Evolutionary conservation across 805 yeast species (phyloP).

Genomic region (Candida sphagnicola): DNA sequence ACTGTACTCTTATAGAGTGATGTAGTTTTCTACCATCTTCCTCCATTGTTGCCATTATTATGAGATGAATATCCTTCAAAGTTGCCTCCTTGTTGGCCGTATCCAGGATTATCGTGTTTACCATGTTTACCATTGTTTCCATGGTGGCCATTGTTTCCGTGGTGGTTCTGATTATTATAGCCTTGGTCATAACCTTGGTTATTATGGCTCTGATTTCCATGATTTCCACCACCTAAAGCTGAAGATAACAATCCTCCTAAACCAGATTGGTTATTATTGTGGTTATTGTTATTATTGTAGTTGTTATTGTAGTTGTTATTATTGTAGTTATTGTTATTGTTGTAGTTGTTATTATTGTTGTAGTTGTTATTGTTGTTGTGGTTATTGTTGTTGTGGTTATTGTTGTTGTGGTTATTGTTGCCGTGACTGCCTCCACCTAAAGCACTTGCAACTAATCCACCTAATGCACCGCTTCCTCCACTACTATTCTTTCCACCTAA

Average conservation of each 20-base stretch:
- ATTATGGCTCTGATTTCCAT: conserved; percentile 3
- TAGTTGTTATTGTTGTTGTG: background rate
- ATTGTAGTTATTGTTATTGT: background rate
- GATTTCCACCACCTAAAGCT: conserved; percentile 11
- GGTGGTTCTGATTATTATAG: background rate
- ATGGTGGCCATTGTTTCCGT: background rate
- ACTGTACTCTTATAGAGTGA: too few relatives aligned
- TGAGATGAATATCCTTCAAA: conserved; percentile 3
- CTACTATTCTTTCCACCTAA: conserved; percentile 6
- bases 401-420: background rate
- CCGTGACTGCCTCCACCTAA: conserved; percentile 5
- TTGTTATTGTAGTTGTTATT: background rate
- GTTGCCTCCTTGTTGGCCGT: background rate
- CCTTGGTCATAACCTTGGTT: background rate
- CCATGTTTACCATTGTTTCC: background rate
- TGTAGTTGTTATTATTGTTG: background rate
- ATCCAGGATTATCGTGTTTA: background rate
- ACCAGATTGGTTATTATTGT: conserved; percentile 5
- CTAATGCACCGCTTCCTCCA: conserved; percentile 6
- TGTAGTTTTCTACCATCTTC: background rate
- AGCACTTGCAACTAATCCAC: conserved; percentile 4
- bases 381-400: background rate
- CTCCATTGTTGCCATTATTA: background rate
- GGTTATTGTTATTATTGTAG: conserved; percentile 6
- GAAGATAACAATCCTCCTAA: conserved; percentile 11